Conservation (phyloP, 2,329 filamentous ascomycete species). For the Sphaceloma murrayae region DNA sequence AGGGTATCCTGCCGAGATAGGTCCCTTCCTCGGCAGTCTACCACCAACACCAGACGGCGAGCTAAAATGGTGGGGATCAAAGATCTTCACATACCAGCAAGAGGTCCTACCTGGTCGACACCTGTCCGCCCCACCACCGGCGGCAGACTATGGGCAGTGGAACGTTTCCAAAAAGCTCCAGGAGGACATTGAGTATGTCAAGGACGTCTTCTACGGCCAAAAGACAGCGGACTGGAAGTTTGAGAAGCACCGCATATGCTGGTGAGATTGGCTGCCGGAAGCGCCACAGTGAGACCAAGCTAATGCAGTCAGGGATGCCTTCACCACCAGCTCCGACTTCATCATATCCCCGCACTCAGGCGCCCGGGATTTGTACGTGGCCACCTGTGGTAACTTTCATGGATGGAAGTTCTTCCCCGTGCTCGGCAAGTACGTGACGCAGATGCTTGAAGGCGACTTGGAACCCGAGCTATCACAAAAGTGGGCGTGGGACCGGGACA, state of each 20-base stretch:
- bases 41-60: slow-evolving; percentile 41
- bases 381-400: slow-evolving; percentile 37
- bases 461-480: slow-evolving; percentile 36
- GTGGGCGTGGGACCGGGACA: slow-evolving; percentile 53
- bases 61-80: slow-evolving; percentile 54
- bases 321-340: slow-evolving; percentile 48
- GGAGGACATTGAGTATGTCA: slow-evolving; percentile 49
- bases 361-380: slow-evolving; percentile 35
- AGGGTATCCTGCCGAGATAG: slow-evolving; percentile 37
- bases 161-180: slow-evolving; percentile 47
- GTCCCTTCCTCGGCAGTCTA: slow-evolving; percentile 49
- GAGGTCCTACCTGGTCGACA: slow-evolving; percentile 45
- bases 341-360: slow-evolving; percentile 39
- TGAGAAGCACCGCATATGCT: slow-evolving; percentile 56
- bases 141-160: slow-evolving; percentile 54
- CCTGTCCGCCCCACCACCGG: slow-evolving; percentile 49
- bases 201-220: slow-evolving; percentile 50
- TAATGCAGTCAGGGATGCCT: slow-evolving; percentile 64
- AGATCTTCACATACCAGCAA: slow-evolving; percentile 49
- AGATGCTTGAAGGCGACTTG: slow-evolving; percentile 33
- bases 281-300: no score
- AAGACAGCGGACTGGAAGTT: slow-evolving; percentile 48
- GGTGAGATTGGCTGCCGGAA: no score
- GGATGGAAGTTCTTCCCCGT: slow-evolving; percentile 33
- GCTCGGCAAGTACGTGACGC: slow-evolving; percentile 29